Percentiles rank a stretch among this genome's conserved stretches.
phyloP scores from a whole-genome alignment of 2,329 filamentous ascomycete genomes.

The Verticillium dahliae region DNA sequence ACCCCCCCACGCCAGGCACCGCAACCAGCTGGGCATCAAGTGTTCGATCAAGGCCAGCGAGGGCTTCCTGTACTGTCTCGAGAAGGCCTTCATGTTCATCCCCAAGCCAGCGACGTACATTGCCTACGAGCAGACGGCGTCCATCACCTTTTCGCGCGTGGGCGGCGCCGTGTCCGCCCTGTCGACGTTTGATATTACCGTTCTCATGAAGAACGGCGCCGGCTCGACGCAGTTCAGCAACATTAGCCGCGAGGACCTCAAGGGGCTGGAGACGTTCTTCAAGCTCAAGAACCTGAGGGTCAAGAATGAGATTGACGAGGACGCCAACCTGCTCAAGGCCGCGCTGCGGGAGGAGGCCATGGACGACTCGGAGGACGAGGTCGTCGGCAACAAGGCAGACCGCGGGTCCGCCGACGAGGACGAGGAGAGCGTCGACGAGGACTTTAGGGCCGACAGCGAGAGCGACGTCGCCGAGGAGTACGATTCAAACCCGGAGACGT shows the following conservation, averaged over 20 bases:
- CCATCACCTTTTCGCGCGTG: constrained; percentile 92
- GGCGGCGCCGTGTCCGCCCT: constrained; percentile 89
- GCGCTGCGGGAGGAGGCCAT: constrained; percentile 77
- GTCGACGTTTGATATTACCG: constrained; percentile 94
- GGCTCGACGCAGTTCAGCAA: constrained; percentile 96
- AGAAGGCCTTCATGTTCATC: constrained; percentile 98
- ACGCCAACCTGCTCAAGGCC: constrained; percentile 72
- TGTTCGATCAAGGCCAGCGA: constrained; percentile 99
- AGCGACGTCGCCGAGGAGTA: constrained; percentile 96
- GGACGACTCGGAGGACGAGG: constrained; percentile 78
- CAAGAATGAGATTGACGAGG: constrained; percentile 98
- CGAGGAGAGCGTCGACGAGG: constrained; percentile 89
- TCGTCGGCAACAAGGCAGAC: constrained; percentile 58
- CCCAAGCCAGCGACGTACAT: constrained; percentile 98
- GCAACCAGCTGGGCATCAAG: constrained; percentile 91
- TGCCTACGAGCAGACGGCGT: constrained; percentile 84
- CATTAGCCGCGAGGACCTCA: constrained; percentile 97
- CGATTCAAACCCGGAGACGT: constrained; percentile 86
- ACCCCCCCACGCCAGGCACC: constrained; percentile 50
- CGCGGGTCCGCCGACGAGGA: constrained; percentile 94
- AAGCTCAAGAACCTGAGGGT: constrained; percentile 90
- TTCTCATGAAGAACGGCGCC: constrained; percentile 79
- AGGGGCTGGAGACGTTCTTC: constrained; percentile 95
- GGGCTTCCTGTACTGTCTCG: constrained; percentile 91
- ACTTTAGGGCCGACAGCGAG: constrained; percentile 88